Conservation (phyloP, 345 rosid species). For the Gossypium turneri region DNA sequence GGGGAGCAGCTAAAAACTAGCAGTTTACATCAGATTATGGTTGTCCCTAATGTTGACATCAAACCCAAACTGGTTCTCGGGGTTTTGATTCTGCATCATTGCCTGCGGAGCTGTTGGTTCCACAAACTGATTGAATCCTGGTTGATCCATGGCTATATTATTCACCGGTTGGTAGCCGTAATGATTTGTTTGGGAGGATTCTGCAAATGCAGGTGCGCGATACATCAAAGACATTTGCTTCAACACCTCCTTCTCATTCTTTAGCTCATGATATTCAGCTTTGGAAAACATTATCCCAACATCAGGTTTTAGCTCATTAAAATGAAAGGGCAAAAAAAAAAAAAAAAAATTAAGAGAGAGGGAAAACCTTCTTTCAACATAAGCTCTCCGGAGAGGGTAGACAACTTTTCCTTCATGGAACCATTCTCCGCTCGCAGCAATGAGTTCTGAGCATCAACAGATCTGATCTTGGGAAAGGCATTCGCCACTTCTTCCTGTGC, state of each 20-base stretch:
- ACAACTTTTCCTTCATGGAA: constrained; percentile 12
- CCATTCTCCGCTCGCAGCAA: constrained; percentile 22
- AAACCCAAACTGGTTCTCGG: background rate
- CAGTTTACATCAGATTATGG: background rate
- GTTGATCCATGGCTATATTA: background rate
- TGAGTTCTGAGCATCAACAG: constrained; percentile 11
- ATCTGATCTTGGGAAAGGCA: constrained; percentile 7
- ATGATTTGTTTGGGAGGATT: background rate
- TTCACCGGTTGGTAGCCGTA: background rate
- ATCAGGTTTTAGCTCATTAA: background rate
- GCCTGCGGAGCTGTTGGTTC: background rate
- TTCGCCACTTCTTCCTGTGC: constrained; percentile 11
- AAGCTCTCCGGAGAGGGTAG: background rate
- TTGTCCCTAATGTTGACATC: background rate
- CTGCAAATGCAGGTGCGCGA: background rate
- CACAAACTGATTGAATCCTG: background rate
- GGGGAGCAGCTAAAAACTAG: background rate
- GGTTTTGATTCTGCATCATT: background rate
- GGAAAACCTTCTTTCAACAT: constrained; percentile 20
- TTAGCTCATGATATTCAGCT: constrained; percentile 27
- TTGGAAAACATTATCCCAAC: background rate
- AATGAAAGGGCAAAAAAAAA: background rate
- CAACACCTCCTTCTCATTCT: constrained; percentile 20
- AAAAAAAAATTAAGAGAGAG: background rate
- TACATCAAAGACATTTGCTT: background rate